phyloP scores from a whole-genome alignment of 371 early-diverging fungal genomes.

The Entomophthora muscae region DNA sequence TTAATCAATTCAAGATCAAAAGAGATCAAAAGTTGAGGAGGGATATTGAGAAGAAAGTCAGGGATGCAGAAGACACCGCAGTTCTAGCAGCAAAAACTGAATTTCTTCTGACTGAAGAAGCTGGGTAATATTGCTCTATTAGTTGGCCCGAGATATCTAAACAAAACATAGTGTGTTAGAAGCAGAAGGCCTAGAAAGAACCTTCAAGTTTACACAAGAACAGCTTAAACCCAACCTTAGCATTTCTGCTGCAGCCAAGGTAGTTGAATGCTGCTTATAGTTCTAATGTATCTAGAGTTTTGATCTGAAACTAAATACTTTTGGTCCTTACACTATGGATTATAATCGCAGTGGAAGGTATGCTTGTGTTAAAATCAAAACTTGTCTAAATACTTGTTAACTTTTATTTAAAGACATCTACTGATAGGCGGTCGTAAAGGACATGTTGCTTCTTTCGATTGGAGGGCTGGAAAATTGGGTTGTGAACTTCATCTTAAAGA shows the following conservation, averaged over 20 bases:
- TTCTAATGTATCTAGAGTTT: conserved; percentile 30
- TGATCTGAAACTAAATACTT: conserved; percentile 57
- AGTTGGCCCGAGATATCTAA: not conserved
- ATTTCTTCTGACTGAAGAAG: conserved; percentile 51
- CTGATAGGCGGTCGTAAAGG: conserved; percentile 83
- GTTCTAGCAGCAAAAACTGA: conserved; percentile 58
- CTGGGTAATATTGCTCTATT: conserved; percentile 20
- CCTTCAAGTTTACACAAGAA: conserved; percentile 69
- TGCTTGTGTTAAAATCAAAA: not conserved
- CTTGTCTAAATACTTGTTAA: not conserved
- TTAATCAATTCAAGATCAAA: conserved; percentile 22
- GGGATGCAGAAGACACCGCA: conserved; percentile 44
- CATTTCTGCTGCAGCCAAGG: conserved; percentile 57
- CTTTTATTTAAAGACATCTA: conserved; percentile 27
- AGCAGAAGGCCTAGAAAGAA: conserved; percentile 78
- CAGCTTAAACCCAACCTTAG: conserved; percentile 59
- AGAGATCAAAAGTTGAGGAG: conserved; percentile 44
- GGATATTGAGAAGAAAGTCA: conserved; percentile 34
- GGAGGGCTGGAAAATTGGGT: conserved; percentile 62
- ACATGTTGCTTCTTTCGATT: conserved; percentile 84
- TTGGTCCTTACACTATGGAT: conserved; percentile 76
- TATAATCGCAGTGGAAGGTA: conserved; percentile 82
- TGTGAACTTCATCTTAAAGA: conserved; percentile 84
- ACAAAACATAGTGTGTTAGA: conserved; percentile 33
- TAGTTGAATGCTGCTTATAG: conserved; percentile 12